Evolutionary conservation across 805 yeast species (phyloP).

Genomic region (Alloascoidea africana): DNA sequence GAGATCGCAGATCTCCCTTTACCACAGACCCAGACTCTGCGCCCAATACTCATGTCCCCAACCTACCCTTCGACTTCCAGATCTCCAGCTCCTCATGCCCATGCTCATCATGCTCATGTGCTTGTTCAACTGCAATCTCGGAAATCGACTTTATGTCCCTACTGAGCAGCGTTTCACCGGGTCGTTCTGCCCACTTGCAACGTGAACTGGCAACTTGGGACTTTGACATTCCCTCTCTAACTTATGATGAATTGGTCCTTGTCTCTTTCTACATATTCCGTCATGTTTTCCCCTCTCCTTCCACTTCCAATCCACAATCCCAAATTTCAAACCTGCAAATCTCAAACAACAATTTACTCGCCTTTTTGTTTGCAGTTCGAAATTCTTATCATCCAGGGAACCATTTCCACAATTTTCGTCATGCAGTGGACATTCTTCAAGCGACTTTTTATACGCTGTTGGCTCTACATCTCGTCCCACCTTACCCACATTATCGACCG

Average conservation of each 20-base stretch:
- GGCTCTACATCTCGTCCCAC: slow-evolving; percentile 15
- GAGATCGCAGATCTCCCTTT: too few species aligned
- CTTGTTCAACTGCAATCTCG: too few species aligned
- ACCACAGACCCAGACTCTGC: too few species aligned
- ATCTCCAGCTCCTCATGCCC: too few species aligned
- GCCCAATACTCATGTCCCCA: too few species aligned
- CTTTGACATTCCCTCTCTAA: slow-evolving; percentile 52
- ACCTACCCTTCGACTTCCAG: too few species aligned
- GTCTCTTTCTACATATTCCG: slow-evolving; percentile 42
- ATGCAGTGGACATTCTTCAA: slow-evolving; percentile 91
- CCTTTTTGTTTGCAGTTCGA: slow-evolving; percentile 51
- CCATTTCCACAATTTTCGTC: slow-evolving; percentile 90
- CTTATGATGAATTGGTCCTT: slow-evolving; percentile 49
- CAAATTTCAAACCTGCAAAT: slow-evolving; percentile 9
- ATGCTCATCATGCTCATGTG: too few species aligned
- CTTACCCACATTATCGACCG: slow-evolving; percentile 16
- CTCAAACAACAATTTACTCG: slow-evolving; percentile 33
- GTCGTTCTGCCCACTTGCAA: too few species aligned
- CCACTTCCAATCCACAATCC: too few species aligned
- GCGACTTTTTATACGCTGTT: slow-evolving; percentile 58
- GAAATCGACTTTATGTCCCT: too few species aligned
- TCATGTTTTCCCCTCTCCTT: slow-evolving; percentile 21
- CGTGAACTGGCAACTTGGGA: too few species aligned
- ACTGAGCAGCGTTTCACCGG: too few species aligned
- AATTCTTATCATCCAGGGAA: slow-evolving; percentile 73